Percentiles rank a stretch among this genome's conserved stretches.
Evolutionary conservation across 2,329 filamentous ascomycete genomes (phyloP).

Genomic region (Macrophomina pseudophaseolina): DNA sequence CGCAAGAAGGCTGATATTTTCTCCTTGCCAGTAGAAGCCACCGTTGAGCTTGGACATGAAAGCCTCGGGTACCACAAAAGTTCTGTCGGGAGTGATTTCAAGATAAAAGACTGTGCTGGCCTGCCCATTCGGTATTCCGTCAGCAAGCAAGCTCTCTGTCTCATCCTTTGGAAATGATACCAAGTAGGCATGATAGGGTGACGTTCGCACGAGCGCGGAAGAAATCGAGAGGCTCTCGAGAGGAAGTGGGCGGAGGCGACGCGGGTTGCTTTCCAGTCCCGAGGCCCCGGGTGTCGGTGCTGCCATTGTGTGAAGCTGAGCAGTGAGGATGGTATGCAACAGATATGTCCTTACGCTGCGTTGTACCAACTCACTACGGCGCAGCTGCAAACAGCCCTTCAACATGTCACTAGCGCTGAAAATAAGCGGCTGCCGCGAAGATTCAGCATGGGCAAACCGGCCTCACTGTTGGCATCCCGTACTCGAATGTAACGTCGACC

Average conservation of each 20-base stretch:
- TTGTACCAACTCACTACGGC: background rate
- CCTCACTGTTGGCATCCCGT: too few species aligned
- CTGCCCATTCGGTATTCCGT: background rate
- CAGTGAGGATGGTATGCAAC: background rate
- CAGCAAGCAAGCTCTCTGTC: background rate
- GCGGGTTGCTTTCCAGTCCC: background rate
- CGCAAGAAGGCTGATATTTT: background rate
- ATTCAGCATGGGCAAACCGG: too few species aligned
- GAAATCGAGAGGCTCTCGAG: background rate
- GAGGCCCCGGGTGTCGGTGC: background rate
- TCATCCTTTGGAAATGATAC: background rate
- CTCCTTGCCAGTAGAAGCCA: background rate
- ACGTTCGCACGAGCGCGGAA: background rate
- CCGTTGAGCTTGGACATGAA: conserved; percentile 3
- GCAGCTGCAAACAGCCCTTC: background rate
- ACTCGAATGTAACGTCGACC: too few species aligned
- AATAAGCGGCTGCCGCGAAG: background rate
- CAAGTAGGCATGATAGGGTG: background rate
- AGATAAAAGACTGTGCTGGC: background rate
- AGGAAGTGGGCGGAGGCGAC: background rate
- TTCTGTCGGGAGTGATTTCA: background rate
- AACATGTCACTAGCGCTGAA: background rate
- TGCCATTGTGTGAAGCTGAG: background rate
- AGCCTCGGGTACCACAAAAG: background rate
- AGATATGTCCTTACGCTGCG: background rate